These are phyloP conservation scores for Calonectria crousiana DNA, from an alignment of 2,329 filamentous ascomycete species.

Conservation along the genomic window DNA sequence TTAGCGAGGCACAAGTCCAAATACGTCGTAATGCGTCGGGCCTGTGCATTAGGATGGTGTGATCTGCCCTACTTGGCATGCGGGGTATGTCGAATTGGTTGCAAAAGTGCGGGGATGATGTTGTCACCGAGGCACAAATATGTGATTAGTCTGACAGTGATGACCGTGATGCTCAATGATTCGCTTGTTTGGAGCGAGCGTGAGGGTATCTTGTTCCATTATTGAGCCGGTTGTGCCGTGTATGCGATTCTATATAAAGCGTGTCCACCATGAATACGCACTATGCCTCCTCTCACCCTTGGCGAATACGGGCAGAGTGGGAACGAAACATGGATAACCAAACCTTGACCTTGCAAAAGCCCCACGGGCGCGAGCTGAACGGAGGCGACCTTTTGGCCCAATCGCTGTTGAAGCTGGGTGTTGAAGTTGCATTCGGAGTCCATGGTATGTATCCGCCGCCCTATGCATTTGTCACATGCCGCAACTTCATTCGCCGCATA, in stretches of 20 bases:
- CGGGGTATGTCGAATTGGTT: background rate
- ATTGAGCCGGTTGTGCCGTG: background rate
- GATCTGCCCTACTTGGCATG: conserved; percentile 4
- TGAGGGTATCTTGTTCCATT: too few relatives aligned
- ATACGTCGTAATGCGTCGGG: background rate
- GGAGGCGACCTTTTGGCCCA: background rate
- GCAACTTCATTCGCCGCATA: background rate
- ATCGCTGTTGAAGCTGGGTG: background rate
- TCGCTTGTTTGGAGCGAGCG: background rate
- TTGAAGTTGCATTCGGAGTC: conserved; percentile 2
- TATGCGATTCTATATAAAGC: background rate
- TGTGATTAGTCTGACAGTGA: background rate
- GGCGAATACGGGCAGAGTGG: background rate
- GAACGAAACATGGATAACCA: background rate
- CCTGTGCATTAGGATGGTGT: background rate
- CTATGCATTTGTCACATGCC: background rate
- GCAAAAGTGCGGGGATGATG: background rate
- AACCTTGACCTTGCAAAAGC: background rate
- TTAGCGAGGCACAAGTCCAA: background rate
- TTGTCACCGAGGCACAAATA: background rate
- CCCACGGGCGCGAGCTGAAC: background rate
- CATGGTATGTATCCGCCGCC: background rate
- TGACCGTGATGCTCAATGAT: background rate
- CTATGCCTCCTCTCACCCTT: background rate
- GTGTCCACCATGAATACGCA: background rate